Percentiles rank a stretch among this genome's conserved stretches.
Conservation (phyloP, 495 filamentous ascomycete genomes). For the Tuber aestivum region DNA sequence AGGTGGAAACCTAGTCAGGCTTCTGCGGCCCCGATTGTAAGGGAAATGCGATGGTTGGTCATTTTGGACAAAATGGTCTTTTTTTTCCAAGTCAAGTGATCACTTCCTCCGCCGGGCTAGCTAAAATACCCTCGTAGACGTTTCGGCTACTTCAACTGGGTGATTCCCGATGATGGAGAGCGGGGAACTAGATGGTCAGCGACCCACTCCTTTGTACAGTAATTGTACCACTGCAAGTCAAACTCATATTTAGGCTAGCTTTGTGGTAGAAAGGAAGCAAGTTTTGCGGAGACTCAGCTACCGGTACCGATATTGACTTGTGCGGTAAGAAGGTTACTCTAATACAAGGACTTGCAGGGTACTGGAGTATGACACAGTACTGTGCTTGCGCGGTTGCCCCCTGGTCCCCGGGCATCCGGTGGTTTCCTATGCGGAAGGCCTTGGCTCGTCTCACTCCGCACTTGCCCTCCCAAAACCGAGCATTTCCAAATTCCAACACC, state of each 20-base stretch:
- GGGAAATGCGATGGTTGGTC: background rate
- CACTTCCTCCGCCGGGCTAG: background rate
- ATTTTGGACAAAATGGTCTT: background rate
- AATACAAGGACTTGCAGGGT: background rate
- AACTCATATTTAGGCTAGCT: background rate
- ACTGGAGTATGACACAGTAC: background rate
- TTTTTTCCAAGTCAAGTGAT: background rate
- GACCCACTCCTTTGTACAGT: background rate
- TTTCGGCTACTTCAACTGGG: background rate
- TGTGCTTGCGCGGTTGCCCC: background rate
- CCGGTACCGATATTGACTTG: too few relatives aligned
- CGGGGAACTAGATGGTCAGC: background rate
- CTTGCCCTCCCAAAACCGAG: background rate
- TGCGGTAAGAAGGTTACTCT: background rate
- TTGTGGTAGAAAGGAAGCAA: background rate
- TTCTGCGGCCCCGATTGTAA: background rate
- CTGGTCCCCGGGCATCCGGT: background rate
- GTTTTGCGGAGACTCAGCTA: background rate
- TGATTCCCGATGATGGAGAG: background rate
- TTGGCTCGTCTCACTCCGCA: background rate
- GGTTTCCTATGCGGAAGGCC: background rate
- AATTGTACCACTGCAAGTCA: background rate
- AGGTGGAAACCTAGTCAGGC: background rate
- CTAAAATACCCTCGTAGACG: background rate
- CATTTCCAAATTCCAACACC: background rate